These are phyloP conservation scores for Cladobotryum protrusum DNA, from an alignment of 2,329 filamentous ascomycete species.

Conservation along the genomic window DNA sequence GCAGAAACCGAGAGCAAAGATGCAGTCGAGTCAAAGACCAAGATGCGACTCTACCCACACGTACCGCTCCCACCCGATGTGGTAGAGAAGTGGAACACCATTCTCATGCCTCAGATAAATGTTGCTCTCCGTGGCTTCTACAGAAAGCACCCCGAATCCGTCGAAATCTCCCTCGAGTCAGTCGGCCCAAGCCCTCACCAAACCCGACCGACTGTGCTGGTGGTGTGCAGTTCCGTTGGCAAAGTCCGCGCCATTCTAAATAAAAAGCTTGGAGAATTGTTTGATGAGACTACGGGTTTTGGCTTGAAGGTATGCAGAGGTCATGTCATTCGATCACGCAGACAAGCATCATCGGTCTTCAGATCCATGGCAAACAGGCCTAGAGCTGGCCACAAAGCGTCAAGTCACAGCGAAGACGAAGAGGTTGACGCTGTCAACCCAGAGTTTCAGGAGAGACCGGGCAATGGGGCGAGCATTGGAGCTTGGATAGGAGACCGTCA, in stretches of 20 bases:
- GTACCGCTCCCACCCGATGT: conserved; percentile 52
- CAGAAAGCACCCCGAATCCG: conserved; percentile 66
- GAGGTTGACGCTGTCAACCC: conserved; percentile 54
- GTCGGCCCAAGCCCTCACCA: conserved; percentile 63
- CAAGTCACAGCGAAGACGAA: conserved; percentile 32
- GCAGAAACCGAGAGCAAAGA: conserved; percentile 18
- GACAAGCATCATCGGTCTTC: conserved; percentile 26
- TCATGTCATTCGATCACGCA: conserved; percentile 57
- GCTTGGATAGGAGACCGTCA: conserved; percentile 82
- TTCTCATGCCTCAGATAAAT: conserved; percentile 67
- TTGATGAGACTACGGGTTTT: conserved; percentile 56
- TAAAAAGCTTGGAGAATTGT: conserved; percentile 58
- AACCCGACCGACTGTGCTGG: conserved; percentile 65
- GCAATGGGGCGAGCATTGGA: conserved; percentile 87
- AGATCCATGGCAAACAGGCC: conserved; percentile 24
- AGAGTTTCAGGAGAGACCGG: conserved; percentile 69
- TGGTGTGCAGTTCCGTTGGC: conserved; percentile 68
- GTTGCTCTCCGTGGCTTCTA: conserved; percentile 64
- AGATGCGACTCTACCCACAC: conserved; percentile 54
- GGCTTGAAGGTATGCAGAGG: conserved; percentile 68
- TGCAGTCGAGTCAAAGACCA: conserved; percentile 27
- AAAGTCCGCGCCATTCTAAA: conserved; percentile 67
- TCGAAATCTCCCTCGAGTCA: conserved; percentile 70
- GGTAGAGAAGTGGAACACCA: conserved; percentile 65
- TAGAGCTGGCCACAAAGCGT: conserved; percentile 8